Evolutionary conservation across 2,329 filamentous ascomycete species (phyloP), one percentile per base, ranked within the genome.

Genomic region (Aspergillaceae sp.): DNA sequence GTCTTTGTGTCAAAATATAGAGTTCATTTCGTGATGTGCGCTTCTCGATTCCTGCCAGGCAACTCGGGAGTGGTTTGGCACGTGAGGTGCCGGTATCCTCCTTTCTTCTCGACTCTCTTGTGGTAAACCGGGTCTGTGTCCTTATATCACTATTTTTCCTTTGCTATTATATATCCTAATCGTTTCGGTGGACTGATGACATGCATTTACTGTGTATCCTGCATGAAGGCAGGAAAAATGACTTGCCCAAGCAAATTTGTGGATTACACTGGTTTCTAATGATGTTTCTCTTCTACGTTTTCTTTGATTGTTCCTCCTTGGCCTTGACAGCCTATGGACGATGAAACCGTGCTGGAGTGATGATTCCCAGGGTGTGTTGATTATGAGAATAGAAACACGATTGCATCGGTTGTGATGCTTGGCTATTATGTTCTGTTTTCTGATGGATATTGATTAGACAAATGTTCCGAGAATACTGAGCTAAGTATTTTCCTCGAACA

Each of bases 141-240:
- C 42, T 62, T 63, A 63, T 64, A 64, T 55, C 54, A 52, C 54
- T 63, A 60, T 53, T 60, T 51, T 52, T 52, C 57, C 58, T 56
- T 52, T 8, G 6, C 36, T 38, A 26, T 38, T 48, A 48, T 49
- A 64, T 61, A 59, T 55, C 55, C 54, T 64, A 63, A 64, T 63
- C 54, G 46, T 54, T 55, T 54, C 43, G 44, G 45, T 42, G 44
- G 28, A 36, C 26, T 38, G 30, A 38, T 38, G 36, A 38, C 19
- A 38, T 38, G 36, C 36, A 38, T 38, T 38, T 19, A 19, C 19
- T 19, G 19, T 19, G 19, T 19, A 19, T 19, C 19, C 19, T 19
- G 19, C 19, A 19, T 19, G 19, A 19, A 19, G 19, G 36, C 7
- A 26, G 11, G 11, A 5, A 26, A 27, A 19, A 9, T 19, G 8